phyloP scores from a whole-genome alignment of 306 rosid genomes.

The Fagus crenata region DNA sequence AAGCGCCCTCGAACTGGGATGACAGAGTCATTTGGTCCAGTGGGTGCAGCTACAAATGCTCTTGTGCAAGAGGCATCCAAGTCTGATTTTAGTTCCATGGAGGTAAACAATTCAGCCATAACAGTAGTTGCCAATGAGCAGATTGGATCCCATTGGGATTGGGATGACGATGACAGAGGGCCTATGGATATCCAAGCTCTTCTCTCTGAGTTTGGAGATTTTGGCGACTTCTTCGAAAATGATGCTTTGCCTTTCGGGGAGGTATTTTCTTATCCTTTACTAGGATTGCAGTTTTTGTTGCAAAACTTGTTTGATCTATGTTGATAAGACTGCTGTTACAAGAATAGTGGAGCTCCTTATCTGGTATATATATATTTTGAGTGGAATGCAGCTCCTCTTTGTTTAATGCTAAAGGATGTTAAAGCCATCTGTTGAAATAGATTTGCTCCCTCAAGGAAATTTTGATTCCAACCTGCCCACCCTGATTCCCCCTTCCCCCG shows the following conservation, averaged over 20 bases:
- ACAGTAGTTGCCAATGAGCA: conserved; percentile 68
- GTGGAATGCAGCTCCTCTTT: too few species aligned
- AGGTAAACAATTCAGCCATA: conserved; percentile 63
- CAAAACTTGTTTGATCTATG: not conserved
- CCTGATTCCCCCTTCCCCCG: not conserved
- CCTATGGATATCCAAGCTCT: conserved; percentile 86
- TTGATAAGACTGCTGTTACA: not conserved
- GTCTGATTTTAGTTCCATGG: conserved; percentile 80
- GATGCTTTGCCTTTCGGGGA: conserved; percentile 92
- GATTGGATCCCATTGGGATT: conserved; percentile 83
- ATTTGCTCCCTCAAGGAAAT: not conserved
- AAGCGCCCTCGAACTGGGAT: conserved; percentile 78
- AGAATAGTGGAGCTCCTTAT: not conserved
- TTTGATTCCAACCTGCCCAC: conserved; percentile 1
- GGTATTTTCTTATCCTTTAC: conserved; percentile 47
- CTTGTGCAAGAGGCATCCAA: conserved; percentile 66
- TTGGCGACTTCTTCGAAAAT: conserved; percentile 87
- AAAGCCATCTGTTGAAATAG: not conserved
- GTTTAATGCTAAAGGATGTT: not conserved
- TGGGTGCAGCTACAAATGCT: conserved; percentile 58
- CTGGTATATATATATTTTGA: not conserved
- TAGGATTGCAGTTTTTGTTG: conserved; percentile 3
- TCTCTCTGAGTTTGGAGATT: conserved; percentile 88
- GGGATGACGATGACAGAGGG: conserved; percentile 85
- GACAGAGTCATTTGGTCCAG: conserved; percentile 59